Percentiles rank a stretch among this genome's conserved stretches.
phyloP scores from a whole-genome alignment of 805 yeast species.

The Maudiozyma bulderi region DNA sequence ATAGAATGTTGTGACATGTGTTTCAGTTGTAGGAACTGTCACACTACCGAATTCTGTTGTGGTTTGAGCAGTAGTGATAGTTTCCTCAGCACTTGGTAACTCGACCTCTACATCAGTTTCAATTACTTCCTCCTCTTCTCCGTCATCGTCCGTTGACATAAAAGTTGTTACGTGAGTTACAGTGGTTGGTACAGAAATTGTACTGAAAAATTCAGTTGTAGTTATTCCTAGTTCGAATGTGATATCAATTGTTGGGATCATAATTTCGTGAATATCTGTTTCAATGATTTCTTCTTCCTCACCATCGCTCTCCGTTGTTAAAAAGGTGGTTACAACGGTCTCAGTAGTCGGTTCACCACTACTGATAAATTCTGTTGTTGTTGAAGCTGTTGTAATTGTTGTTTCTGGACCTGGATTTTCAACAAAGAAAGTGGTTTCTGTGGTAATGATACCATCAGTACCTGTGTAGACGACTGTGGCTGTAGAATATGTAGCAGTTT shows the following conservation, averaged over 20 bases:
- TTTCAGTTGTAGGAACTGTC: not conserved
- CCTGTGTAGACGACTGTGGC: not conserved
- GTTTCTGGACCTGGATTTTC: not conserved
- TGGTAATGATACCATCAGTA: not conserved
- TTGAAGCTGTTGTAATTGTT: not conserved
- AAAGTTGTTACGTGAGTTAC: not conserved
- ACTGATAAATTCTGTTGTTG: not conserved
- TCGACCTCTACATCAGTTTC: not conserved
- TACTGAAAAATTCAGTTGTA: not conserved
- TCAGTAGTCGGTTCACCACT: not conserved
- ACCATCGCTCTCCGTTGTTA: not conserved
- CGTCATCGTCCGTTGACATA: not conserved
- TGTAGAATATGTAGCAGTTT: not conserved
- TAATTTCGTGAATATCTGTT: not conserved
- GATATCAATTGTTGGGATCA: not conserved
- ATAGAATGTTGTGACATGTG: not conserved
- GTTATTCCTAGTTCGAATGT: not conserved
- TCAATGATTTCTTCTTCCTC: not conserved
- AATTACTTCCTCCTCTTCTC: not conserved
- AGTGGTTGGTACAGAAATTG: not conserved
- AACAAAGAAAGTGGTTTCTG: not conserved
- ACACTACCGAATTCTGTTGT: not conserved
- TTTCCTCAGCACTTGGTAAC: not conserved
- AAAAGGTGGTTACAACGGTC: not conserved
- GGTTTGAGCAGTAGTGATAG: not conserved